Conservation (phyloP, 2,329 filamentous ascomycete genomes). For the Exutisphaerella laricina region DNA sequence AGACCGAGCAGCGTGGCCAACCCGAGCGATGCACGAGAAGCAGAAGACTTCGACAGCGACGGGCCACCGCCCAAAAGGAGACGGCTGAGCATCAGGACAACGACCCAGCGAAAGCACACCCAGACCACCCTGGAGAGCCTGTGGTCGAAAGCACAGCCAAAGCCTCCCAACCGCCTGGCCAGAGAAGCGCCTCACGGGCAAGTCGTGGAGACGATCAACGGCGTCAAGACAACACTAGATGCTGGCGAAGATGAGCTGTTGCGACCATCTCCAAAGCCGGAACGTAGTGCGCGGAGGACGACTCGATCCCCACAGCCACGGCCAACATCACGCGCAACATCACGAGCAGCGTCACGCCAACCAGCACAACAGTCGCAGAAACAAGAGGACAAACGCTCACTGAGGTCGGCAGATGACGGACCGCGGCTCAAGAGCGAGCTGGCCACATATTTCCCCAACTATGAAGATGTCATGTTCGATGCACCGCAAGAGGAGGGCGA, state of each 20-base stretch:
- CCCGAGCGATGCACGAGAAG: background rate
- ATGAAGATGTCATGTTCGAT: slow-evolving; percentile 88
- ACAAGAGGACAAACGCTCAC: slow-evolving; percentile 61
- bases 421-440: slow-evolving; percentile 87
- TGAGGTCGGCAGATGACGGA: slow-evolving; percentile 78
- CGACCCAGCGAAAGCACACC: slow-evolving; percentile 5
- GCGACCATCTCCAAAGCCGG: slow-evolving; percentile 11
- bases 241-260: slow-evolving; percentile 18
- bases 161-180: slow-evolving; percentile 40
- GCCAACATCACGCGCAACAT: background rate
- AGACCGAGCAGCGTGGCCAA: background rate
- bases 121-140: slow-evolving; percentile 27
- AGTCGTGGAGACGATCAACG: slow-evolving; percentile 40
- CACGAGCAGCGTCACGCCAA: slow-evolving; percentile 6
- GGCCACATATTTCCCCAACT: slow-evolving; percentile 84
- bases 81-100: slow-evolving; percentile 25
- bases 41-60: slow-evolving; percentile 22
- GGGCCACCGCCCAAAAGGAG: slow-evolving; percentile 23
- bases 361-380: slow-evolving; percentile 23
- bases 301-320: slow-evolving; percentile 13
- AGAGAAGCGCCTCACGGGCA: slow-evolving; percentile 41
- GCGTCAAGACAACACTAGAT: slow-evolving; percentile 34
- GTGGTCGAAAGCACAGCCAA: slow-evolving; percentile 16
- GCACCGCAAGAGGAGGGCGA: slow-evolving; percentile 68
- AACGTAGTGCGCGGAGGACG: slow-evolving; percentile 9